Percentiles rank a stretch among this genome's conserved stretches.
Conservation (phyloP, 2,329 filamentous ascomycete genomes). For the Orbilia quercus region DNA sequence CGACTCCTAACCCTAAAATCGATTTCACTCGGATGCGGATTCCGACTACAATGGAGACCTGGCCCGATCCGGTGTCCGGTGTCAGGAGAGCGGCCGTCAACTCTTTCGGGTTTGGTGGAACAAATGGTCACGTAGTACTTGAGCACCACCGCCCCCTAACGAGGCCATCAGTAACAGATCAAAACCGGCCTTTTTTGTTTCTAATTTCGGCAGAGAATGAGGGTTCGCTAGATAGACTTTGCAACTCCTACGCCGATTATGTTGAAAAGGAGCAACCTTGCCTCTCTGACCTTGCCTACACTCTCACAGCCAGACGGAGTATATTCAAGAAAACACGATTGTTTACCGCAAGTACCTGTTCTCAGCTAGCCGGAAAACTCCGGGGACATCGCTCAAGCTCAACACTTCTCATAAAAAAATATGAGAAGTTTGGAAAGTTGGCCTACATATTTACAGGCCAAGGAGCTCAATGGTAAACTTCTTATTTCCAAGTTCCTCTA, state of each 20-base stretch:
- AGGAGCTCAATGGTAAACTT: conserved; percentile 62
- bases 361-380: conserved; percentile 9
- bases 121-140: conserved; percentile 56
- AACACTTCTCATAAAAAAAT: conserved; percentile 13
- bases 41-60: conserved; percentile 13
- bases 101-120: conserved; percentile 61
- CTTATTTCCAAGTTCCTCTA: background rate
- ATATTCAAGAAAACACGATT: conserved; percentile 17
- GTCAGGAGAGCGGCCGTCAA: conserved; percentile 57
- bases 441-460: conserved; percentile 63
- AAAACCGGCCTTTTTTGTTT: conserved; percentile 21
- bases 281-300: conserved; percentile 71
- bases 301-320: conserved; percentile 71
- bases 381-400: conserved; percentile 5
- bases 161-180: background rate
- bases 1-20: conserved; percentile 38
- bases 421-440: conserved; percentile 15
- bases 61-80: conserved; percentile 2
- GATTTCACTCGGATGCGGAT: conserved; percentile 50
- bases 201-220: conserved; percentile 25
- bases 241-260: conserved; percentile 30
- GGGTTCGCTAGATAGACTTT: conserved; percentile 9
- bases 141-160: conserved; percentile 12
- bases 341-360: conserved; percentile 16
- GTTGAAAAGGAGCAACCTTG: conserved; percentile 17